phyloP scores from a whole-genome alignment of 1,139 yeast genomes.

The Taphrina pruni region DNA sequence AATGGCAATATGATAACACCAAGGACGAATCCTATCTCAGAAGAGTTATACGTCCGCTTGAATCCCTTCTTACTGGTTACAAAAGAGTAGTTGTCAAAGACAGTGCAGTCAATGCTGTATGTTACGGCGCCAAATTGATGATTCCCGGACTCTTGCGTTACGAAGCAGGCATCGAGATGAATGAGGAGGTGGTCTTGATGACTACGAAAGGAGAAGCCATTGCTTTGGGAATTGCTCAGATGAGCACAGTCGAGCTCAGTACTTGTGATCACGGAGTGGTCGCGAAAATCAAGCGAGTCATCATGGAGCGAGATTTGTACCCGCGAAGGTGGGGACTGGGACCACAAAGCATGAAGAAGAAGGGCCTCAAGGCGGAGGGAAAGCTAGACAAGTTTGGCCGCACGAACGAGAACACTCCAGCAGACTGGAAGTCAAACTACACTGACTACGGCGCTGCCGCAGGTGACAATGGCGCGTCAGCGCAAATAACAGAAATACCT shows the following conservation, averaged over 20 bases:
- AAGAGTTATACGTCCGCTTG: slow-evolving; percentile 93
- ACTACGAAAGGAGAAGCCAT: slow-evolving; percentile 99
- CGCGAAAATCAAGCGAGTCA: slow-evolving; percentile 98
- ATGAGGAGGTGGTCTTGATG: slow-evolving; percentile 96
- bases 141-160: slow-evolving; percentile 97
- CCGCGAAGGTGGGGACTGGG: slow-evolving; percentile 99
- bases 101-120: slow-evolving; percentile 96
- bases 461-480: slow-evolving; percentile 51
- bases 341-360: slow-evolving; percentile 98
- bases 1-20: slow-evolving; percentile 95
- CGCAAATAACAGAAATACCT: slow-evolving; percentile 12
- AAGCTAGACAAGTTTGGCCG: slow-evolving; percentile 96
- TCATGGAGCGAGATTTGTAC: slow-evolving; percentile 98
- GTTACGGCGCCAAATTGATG: slow-evolving; percentile 99
- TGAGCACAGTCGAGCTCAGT: slow-evolving; percentile 97
- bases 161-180: slow-evolving; percentile 95
- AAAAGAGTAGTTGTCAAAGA: slow-evolving; percentile 97
- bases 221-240: slow-evolving; percentile 97
- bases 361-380: slow-evolving; percentile 96
- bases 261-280: slow-evolving; percentile 98
- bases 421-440: slow-evolving; percentile 85
- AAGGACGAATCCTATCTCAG: slow-evolving; percentile 95
- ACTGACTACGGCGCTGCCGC: slow-evolving; percentile 66
- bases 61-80: slow-evolving; percentile 89
- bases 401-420: slow-evolving; percentile 90